These are phyloP conservation scores for Coprinopsis marcescibilis DNA, from an alignment of 768 basidiomycete species.

Conservation along the genomic window DNA sequence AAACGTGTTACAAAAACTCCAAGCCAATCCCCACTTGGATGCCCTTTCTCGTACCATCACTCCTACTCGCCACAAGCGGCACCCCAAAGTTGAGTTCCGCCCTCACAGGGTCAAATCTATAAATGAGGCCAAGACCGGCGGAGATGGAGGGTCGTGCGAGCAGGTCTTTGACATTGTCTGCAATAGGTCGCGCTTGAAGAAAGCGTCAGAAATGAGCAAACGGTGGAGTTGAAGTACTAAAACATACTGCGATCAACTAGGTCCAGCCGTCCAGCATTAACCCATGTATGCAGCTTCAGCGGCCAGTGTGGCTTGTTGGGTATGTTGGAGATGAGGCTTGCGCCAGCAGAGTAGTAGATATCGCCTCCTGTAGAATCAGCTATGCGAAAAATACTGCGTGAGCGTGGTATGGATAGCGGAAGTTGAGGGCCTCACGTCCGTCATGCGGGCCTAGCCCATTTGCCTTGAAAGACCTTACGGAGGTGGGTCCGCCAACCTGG, in stretches of 20 bases:
- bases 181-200: conserved; percentile 14
- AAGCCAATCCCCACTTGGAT: conserved; percentile 79
- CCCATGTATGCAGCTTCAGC: conserved; percentile 70
- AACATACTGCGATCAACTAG: conserved; percentile 51
- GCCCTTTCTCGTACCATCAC: conserved; percentile 64
- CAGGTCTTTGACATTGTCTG: conserved; percentile 33
- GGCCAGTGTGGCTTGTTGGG: conserved; percentile 79
- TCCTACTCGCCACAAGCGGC: conserved; percentile 63
- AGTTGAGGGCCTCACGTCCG: conserved; percentile 40
- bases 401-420: neutral
- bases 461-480: conserved; percentile 68
- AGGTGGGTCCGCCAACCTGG: conserved; percentile 89
- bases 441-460: conserved; percentile 79
- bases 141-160: conserved; percentile 63
- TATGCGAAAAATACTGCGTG: conserved; percentile 24
- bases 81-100: conserved; percentile 86
- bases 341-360: conserved; percentile 70
- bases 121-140: conserved; percentile 78
- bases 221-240: neutral
- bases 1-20: conserved; percentile 75
- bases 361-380: conserved; percentile 87
- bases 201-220: conserved; percentile 1
- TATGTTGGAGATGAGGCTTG: conserved; percentile 70
- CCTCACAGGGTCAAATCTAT: conserved; percentile 77
- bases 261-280: conserved; percentile 78